Conservation (phyloP, 106 monocot species). For the Apostasia shenzhenica region DNA sequence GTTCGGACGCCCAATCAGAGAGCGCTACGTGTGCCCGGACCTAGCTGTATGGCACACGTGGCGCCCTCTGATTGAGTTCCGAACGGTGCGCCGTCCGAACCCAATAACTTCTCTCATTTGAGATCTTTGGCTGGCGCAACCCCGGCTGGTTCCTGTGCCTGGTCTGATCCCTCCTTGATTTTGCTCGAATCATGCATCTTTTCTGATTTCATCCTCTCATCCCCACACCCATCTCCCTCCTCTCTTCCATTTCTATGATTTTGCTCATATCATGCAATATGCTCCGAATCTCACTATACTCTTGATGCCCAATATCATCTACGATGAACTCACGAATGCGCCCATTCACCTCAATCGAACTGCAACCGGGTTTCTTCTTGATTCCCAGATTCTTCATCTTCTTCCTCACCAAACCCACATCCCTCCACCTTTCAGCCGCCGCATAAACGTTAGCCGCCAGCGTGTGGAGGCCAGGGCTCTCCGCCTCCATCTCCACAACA, state of each 20-base stretch:
- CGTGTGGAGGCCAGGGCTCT: constrained; percentile 18
- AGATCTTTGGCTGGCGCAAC: too few relatives aligned
- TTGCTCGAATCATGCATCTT: too few relatives aligned
- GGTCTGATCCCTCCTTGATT: too few relatives aligned
- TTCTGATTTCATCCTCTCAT: too few relatives aligned
- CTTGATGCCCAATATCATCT: constrained; percentile 25
- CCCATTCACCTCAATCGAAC: constrained; percentile 40
- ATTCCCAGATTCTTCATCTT: constrained; percentile 25
- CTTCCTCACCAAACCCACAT: constrained; percentile 28
- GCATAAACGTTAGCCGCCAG: constrained; percentile 43
- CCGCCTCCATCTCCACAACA: constrained; percentile 7
- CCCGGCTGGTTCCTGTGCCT: too few relatives aligned
- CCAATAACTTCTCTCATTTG: too few relatives aligned
- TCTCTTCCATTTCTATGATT: constrained; percentile 9
- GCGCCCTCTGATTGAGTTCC: too few relatives aligned
- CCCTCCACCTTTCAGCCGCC: constrained; percentile 28
- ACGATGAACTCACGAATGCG: constrained; percentile 30
- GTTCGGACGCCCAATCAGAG: too few relatives aligned
- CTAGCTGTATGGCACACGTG: too few relatives aligned
- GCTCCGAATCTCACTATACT: constrained; percentile 6
- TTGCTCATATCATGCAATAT: constrained; percentile 14
- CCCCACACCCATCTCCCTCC: not conserved
- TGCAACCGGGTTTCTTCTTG: constrained; percentile 45
- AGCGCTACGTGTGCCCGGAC: too few relatives aligned
- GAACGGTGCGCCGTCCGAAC: too few relatives aligned